Evolutionary conservation across 768 basidiomycete genomes (phyloP).

Genomic region (Rhodotorula taiwanensis): DNA sequence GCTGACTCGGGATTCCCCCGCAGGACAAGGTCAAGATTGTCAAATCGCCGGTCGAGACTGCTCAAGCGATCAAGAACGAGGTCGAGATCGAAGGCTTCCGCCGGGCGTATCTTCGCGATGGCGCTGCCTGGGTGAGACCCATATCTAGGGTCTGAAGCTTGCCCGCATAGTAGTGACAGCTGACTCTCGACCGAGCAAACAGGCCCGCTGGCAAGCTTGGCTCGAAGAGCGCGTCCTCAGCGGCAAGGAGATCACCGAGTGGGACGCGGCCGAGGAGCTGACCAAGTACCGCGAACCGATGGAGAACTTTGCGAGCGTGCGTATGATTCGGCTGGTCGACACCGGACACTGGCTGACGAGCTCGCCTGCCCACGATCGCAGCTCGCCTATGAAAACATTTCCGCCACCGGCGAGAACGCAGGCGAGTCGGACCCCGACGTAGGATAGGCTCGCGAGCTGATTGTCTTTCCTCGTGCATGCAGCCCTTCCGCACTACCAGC

Average conservation of each 20-base stretch:
- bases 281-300: slow-evolving; percentile 60
- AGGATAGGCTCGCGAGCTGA: background rate
- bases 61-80: slow-evolving; percentile 83
- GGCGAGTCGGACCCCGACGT: no score
- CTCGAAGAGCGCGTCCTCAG: slow-evolving; percentile 57
- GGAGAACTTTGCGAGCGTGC: slow-evolving; percentile 25
- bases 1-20: background rate
- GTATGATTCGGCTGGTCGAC: background rate
- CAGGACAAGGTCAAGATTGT: background rate
- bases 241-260: slow-evolving; percentile 75
- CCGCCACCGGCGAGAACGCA: slow-evolving; percentile 81
- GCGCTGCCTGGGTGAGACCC: slow-evolving; percentile 54
- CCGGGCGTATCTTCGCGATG: slow-evolving; percentile 82
- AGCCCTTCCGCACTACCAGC: slow-evolving; percentile 89
- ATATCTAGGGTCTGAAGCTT: background rate
- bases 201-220: slow-evolving; percentile 70
- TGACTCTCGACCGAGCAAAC: no score
- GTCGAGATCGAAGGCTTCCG: slow-evolving; percentile 62
- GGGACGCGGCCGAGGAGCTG: slow-evolving; percentile 78
- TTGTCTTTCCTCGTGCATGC: background rate
- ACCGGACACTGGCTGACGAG: no score
- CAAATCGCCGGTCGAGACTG: slow-evolving; percentile 55
- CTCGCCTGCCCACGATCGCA: background rate
- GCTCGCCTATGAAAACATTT: slow-evolving; percentile 52
- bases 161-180: slow-evolving; percentile 49